Evolutionary conservation across 148 eudicot genomes (phyloP), one percentile per base, ranked within the genome.

Genomic region (Arbutus unedo): DNA sequence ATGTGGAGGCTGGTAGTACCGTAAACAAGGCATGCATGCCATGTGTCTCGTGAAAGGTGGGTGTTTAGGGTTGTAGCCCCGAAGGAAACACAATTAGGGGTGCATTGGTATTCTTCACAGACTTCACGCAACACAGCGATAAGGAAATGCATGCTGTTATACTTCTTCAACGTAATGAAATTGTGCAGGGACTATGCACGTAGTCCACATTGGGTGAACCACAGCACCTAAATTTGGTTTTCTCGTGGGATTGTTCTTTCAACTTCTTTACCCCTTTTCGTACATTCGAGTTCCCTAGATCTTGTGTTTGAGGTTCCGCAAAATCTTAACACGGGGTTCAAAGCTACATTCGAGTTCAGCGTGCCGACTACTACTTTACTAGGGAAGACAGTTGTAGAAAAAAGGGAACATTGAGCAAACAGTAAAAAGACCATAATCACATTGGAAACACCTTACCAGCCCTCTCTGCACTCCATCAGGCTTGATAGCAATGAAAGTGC

Each of bases 401-500:
- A n/a, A 64, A 9, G 59, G 7, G n/a, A 64, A 49, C 43, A 79
- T 57, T 21, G 68, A 45, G 41, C 70, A 79, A 79, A 78, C 51
- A 57, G 13, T 55, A 78, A 14, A 71, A 41, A 25, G 4, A 79
- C 74, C 25, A 44, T 2, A 66, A 45, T 16, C 53, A 67, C 70
- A 14, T 67, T 3, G 18, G 5, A 51, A 80, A 57, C 15, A 38
- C 31, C 48, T 18, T 90, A 97, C 99, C 93, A 92, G 89, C 70
- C 98, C 99, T 91, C 99, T 97, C 81, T 97, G 99, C 15, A 94
- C 99, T 84, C 99, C 98, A 89, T 97, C 99, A n/a, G 98, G 99
- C 88, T 96, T 97, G 93, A 97, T 97, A 85, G 97, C 98, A 84
- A 97, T 94, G 84, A 97, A 97, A 88, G 95, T 91, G 84, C 98